Conservation (phyloP, 345 rosid species). For the Hibiscus syriacus region DNA sequence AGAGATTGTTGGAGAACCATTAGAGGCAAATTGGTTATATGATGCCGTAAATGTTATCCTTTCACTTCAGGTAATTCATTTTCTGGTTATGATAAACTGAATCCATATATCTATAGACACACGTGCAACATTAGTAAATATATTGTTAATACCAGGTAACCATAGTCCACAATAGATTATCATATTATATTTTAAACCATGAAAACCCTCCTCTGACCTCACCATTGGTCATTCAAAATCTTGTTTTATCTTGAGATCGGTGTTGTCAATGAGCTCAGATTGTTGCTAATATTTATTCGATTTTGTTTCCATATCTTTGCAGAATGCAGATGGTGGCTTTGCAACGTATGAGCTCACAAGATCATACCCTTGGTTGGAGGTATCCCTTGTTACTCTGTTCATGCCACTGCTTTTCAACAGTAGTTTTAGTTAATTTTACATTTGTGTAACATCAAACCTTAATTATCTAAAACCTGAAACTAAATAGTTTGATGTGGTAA, state of each 20-base stretch:
- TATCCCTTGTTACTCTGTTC: conserved; percentile 19
- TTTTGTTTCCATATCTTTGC: conserved; percentile 13
- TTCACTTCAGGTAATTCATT: conserved; percentile 64
- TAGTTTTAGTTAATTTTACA: background rate
- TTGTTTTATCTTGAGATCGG: background rate
- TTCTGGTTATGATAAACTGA: conserved; percentile 7
- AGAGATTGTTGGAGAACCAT: conserved; percentile 73
- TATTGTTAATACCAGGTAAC: too few species aligned
- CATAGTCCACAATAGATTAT: too few species aligned
- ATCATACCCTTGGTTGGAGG: conserved; percentile 92
- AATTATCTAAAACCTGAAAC: background rate
- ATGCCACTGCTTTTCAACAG: background rate
- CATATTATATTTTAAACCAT: too few species aligned
- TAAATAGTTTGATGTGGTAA: background rate
- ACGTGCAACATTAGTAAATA: too few species aligned
- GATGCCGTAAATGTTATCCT: conserved; percentile 87
- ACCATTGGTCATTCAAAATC: too few species aligned
- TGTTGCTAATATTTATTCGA: background rate
- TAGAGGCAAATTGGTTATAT: conserved; percentile 49
- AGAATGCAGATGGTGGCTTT: conserved; percentile 78
- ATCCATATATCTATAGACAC: background rate
- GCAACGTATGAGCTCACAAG: conserved; percentile 93
- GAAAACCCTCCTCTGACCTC: too few species aligned
- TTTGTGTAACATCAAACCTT: background rate
- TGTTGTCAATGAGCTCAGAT: background rate